These are phyloP conservation scores for Ustilago xerochloae DNA, from an alignment of 1,284 basidiomycete species.

Conservation along the genomic window DNA sequence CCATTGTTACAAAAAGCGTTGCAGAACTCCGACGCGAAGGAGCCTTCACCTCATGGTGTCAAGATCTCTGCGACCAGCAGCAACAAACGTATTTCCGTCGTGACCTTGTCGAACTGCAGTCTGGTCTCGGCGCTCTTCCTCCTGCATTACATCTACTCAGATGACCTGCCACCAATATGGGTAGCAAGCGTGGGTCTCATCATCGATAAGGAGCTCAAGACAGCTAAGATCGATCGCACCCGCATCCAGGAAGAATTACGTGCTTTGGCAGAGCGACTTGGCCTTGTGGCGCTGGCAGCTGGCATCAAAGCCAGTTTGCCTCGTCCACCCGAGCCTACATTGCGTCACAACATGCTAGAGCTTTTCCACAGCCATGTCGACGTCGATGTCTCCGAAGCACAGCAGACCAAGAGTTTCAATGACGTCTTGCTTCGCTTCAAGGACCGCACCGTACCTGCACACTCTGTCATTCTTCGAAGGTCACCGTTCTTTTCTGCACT, in stretches of 20 bases:
- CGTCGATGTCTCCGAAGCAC: background rate
- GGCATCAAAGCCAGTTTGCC: conserved; percentile 69
- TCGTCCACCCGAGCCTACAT: conserved; percentile 70
- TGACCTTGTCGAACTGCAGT: conserved; percentile 71
- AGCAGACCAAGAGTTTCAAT: conserved; percentile 64
- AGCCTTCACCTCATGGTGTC: conserved; percentile 20
- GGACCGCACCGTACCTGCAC: conserved; percentile 77
- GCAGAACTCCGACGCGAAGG: conserved; percentile 17
- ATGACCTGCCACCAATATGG: conserved; percentile 85
- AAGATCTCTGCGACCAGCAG: conserved; percentile 14
- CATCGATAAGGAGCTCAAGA: conserved; percentile 70
- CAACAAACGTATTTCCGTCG: conserved; percentile 27
- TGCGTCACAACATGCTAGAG: conserved; percentile 72
- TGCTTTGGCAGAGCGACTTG: conserved; percentile 73
- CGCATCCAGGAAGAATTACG: conserved; percentile 74
- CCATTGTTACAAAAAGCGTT: conserved; percentile 69
- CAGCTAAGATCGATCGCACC: conserved; percentile 76
- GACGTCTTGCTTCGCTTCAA: conserved; percentile 82
- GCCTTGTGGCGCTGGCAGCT: conserved; percentile 68
- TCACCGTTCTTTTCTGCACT: conserved; percentile 88
- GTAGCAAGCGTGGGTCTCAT: conserved; percentile 77
- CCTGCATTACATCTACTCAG: conserved; percentile 87
- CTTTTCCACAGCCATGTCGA: conserved; percentile 69
- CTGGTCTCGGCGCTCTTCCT: conserved; percentile 80
- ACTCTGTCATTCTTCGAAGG: conserved; percentile 82